Evolutionary conservation across 768 basidiomycete genomes (phyloP).

Genomic region (Terana coerulea): DNA sequence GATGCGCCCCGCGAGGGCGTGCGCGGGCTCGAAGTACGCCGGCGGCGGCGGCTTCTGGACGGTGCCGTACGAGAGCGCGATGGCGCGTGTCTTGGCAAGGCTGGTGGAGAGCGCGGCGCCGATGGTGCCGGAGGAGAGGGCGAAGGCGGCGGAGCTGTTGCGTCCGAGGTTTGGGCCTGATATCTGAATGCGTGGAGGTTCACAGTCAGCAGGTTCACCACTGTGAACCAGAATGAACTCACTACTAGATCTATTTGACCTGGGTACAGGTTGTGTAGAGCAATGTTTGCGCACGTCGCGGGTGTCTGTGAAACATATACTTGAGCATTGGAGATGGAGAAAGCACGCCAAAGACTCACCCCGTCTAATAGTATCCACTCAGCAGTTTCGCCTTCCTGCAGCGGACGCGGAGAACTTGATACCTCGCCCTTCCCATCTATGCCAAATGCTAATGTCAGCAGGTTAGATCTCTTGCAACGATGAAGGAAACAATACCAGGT

Average conservation of each 20-base stretch:
- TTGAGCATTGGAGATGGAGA: background rate
- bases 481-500: conserved; percentile 35
- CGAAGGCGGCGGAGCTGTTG: conserved; percentile 86
- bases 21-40: conserved; percentile 63
- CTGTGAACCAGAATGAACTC: conserved; percentile 21
- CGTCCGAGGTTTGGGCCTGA: conserved; percentile 86
- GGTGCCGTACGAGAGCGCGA: conserved; percentile 87
- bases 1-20: conserved; percentile 63
- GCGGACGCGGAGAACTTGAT: conserved; percentile 53
- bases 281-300: conserved; percentile 89
- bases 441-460: background rate
- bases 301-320: conserved; percentile 56
- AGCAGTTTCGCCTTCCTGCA: conserved; percentile 72
- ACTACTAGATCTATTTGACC: conserved; percentile 89
- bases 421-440: conserved; percentile 68
- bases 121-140: conserved; percentile 88
- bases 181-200: conserved; percentile 40
- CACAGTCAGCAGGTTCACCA: background rate
- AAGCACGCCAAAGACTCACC: conserved; percentile 37
- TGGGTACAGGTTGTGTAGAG: conserved; percentile 83
- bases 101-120: conserved; percentile 85
- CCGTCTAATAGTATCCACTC: conserved; percentile 94
- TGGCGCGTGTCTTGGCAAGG: conserved; percentile 66
- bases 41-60: conserved; percentile 66
- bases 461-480: background rate